Evolutionary conservation across 306 rosid species (phyloP), one percentile per base, ranked within the genome.

Genomic region (Vigna unguiculata): DNA sequence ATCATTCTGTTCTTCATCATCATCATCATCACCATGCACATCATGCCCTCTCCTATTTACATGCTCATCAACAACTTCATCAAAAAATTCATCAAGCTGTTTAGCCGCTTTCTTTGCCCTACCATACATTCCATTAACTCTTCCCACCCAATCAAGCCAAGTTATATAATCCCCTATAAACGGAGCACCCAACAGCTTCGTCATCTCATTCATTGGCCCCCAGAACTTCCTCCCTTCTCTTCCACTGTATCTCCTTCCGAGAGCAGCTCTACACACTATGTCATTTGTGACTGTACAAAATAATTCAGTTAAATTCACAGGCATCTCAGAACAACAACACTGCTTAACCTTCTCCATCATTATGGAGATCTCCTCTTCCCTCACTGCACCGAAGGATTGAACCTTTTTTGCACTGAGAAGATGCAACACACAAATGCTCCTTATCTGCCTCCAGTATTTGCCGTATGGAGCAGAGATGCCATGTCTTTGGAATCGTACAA

Each of bases 351-450:
- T 46, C 11, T 80, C 71, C 38, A 80, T 47, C 79, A 80, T 73
- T 22, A 46, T 7, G 14, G 13, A 6, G 57, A 28, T 15, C 48
- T 75, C 84, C 32, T 81, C 72, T 47, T 74, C 77, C 20, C 84
- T 81, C 40, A 68, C 59, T 9, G 2, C 4, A 6, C 60, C 14
- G 28, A 75, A 45, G 9, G 81, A 75, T 49, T 59, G 77, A 81
- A 81, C 81, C 32, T 14, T 75, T 47, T 69, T 81, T 53, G 64
- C 19, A 41, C 78, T 76, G 19, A 75, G 51, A 60, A 76, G 78
- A 62, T 81, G 69, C 24, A 76, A 28, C 6, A 69, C 74, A 32
- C 40, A 28, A 0, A 81, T 41, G 38, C 74, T 51, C n/a, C 32
- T 78, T 52, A 13, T 15, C 24, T 78, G 82, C 62, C 78, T 76